Percentiles rank a stretch among this genome's conserved stretches.
Conservation (phyloP, 352 stramenopile species). For the Aphanomyces cochlioides region DNA sequence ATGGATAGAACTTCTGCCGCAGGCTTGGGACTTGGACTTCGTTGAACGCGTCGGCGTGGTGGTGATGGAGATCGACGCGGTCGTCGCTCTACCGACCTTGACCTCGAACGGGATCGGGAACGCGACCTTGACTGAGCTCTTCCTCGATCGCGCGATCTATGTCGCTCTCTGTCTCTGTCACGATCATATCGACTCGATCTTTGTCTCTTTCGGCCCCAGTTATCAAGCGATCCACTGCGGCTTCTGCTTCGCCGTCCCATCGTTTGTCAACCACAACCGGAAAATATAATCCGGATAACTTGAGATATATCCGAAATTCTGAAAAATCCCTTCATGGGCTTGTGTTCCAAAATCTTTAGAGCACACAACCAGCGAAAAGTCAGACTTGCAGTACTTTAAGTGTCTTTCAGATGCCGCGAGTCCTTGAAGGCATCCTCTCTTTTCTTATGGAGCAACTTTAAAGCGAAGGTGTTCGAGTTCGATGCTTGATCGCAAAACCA, state of each 20-base stretch:
- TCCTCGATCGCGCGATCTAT: conserved; percentile 34
- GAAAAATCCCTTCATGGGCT: neutral
- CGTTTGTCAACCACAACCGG: neutral
- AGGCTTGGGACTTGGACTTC: conserved; percentile 27
- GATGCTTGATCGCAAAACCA: neutral
- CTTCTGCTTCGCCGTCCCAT: conserved; percentile 33
- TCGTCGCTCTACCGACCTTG: conserved; percentile 13
- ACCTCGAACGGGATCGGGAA: conserved; percentile 22
- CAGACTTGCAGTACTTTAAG: neutral
- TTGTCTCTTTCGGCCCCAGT: conserved; percentile 44
- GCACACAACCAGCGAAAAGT: too few relatives aligned
- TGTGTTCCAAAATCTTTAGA: too few relatives aligned
- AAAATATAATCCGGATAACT: conserved; percentile 9
- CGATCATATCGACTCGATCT: conserved; percentile 33
- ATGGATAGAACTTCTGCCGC: conserved; percentile 21
- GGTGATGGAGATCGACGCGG: neutral
- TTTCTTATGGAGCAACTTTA: too few relatives aligned
- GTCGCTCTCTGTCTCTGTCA: conserved; percentile 33
- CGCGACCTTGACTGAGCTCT: conserved; percentile 31
- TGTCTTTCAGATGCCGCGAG: neutral
- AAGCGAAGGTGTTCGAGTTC: too few relatives aligned
- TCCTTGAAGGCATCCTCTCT: neutral
- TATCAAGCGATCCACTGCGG: conserved; percentile 63
- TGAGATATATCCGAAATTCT: neutral
- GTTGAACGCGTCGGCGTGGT: conserved; percentile 10